Base-by-base conservation (phyloP, 805 yeast species). In the Naumovozyma baii region DNA sequence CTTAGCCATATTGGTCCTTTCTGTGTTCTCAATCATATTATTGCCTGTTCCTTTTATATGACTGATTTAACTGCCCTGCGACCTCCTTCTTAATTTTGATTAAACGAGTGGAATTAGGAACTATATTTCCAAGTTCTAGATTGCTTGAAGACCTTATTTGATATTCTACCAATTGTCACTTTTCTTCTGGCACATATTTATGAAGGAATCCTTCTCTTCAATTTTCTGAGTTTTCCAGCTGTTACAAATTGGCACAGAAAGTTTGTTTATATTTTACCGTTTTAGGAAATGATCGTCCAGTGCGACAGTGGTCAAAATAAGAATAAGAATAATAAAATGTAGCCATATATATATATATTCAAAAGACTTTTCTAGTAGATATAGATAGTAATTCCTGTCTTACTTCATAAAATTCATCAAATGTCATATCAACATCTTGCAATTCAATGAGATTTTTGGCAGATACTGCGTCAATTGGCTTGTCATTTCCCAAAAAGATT, bases 321-420 rank as follows among this genome's bases (percentile, higher is more conserved):
- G n/a, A n/a, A n/a, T n/a, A n/a, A n/a, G n/a, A n/a, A n/a, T n/a
- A n/a, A n/a, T n/a, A n/a, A n/a, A n/a, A n/a, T 34, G 15, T 18
- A 18, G 18, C 9, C 10, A 12, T 34, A n/a, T 13, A 31, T 22
- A 29, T 8, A 14, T 30, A n/a, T 16, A 13, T 18, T 44, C 36
- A 52, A 28, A 52, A 48, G 12, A 51, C 43, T 37, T 44, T 51
- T 29, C 57, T 48, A 31, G 43, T 44, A 14, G 44, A 38, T 10
- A 53, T 45, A 25, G 41, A 42, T 25, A 53, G 39, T 33, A 49
- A 41, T 25, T 48, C 26, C 36, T 49, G 47, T 31, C 53, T 43
- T 14, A 38, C 39, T 10, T 35, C 42, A 15, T 43, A 30, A 31
- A 43, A 49, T n/a, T 34, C n/a, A 33, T 44, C 40, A 38, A 47